Evolutionary conservation across 192 early-diverging fungal species (phyloP), one percentile per base, ranked within the genome.

Genomic region (Backusella parvicylindrica): DNA sequence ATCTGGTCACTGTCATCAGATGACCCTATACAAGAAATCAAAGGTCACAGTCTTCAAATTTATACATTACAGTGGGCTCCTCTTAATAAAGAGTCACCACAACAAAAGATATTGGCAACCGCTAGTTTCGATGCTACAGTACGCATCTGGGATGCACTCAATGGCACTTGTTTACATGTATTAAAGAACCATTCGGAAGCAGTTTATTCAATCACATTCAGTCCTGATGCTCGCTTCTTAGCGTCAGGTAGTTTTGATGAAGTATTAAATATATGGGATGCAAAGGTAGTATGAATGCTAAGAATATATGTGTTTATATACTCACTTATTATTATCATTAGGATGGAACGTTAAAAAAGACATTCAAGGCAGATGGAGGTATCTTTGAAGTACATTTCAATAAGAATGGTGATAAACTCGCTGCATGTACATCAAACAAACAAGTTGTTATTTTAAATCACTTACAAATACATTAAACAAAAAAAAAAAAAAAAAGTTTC

Each of bases 51-150:
- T 60, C 85, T 90, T 67, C 92, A 95, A 49, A 91, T 98, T 6
- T 95, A 92, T 74, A 86, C 90, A 16, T 79, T 94, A 50, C 86
- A 88, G 31, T 98, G 96, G 96, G 86, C 92, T n/a, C 95, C 95
- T 63, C 68, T 37, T 11, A 49, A 15, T 15, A 21, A n/a, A 49
- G 49, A 37, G 70, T 63, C 13, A 30, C 41, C 15, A 47, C 8
- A 70, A 63, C 32, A n/a, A 86, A 80, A 83, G 43, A 86, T 92
- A 15, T 68, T 93, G 35, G 90, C 94, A 18, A 94, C 92, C 26
- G 90, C 88, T 12, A 92, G 91, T 18, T 95, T 95, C 74, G 97
- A 97, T 80, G 88, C 86, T 8, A 92, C 92, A 2, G 86, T 95
- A 37, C 87, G 94, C 28, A 72, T 98, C 13, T 98, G 97, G 97